Evolutionary conservation across 164 flowering plant species (phyloP).

Genomic region (Paratinospora sagittata): DNA sequence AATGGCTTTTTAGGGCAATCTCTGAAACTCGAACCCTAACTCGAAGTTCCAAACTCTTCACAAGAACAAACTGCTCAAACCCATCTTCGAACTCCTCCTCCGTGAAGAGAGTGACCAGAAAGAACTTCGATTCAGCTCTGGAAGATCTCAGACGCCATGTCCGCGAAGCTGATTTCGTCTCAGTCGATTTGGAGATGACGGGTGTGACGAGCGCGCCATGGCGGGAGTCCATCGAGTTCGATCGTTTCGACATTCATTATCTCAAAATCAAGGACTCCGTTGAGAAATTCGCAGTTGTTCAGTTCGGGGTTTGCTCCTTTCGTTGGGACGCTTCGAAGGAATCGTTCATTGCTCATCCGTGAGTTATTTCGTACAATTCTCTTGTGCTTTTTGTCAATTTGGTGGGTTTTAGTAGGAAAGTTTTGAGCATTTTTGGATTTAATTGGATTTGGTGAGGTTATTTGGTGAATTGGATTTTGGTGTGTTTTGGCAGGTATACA

Average conservation of each 20-base stretch:
- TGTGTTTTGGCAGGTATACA: too few species aligned
- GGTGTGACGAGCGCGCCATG: too few species aligned
- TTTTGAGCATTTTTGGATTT: neutral
- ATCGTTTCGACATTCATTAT: constrained; percentile 62
- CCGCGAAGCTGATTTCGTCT: too few species aligned
- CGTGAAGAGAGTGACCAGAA: constrained; percentile 64
- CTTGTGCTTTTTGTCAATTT: neutral
- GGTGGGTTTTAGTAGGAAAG: neutral
- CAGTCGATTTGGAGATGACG: too few species aligned
- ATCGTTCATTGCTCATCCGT: too few species aligned
- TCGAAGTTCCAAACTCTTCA: constrained; percentile 18
- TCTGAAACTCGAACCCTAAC: constrained; percentile 5
- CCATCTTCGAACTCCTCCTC: constrained; percentile 32
- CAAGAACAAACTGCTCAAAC: constrained; percentile 14
- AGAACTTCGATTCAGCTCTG: too few species aligned
- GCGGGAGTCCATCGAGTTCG: constrained; percentile 77
- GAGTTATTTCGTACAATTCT: too few species aligned
- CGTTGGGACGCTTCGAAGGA: too few species aligned
- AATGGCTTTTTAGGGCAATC: constrained; percentile 20
- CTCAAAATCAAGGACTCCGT: constrained; percentile 89
- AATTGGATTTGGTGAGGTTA: too few species aligned
- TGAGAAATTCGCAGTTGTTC: constrained; percentile 91
- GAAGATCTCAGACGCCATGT: too few species aligned
- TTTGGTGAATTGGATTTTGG: too few species aligned
- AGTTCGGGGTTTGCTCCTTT: constrained; percentile 92